Percentiles rank a stretch among this genome's conserved stretches.
These are phyloP conservation scores for Dothistroma pini DNA, from an alignment of 2,329 filamentous ascomycete genomes.

Conservation along the genomic window DNA sequence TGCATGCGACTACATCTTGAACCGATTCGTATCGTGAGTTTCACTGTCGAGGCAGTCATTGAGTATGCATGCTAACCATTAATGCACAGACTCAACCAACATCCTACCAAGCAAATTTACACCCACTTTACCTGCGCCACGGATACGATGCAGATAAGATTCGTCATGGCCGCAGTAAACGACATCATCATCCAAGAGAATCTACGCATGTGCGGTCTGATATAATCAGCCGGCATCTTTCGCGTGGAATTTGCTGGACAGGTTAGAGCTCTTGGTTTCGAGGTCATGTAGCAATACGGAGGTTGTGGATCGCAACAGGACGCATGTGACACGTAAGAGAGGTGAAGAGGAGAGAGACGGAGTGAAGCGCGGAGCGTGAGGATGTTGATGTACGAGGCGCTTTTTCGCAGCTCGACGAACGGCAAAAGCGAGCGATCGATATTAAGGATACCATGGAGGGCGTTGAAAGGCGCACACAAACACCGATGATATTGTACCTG, in stretches of 20 bases:
- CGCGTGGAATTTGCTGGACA: background rate
- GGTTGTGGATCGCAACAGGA: slow-evolving; percentile 12
- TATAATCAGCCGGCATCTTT: slow-evolving; percentile 52
- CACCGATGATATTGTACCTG: background rate
- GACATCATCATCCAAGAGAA: slow-evolving; percentile 99
- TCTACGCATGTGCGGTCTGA: slow-evolving; percentile 91
- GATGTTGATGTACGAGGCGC: background rate
- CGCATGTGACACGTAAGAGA: slow-evolving; percentile 6
- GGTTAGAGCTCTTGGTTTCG: slow-evolving; percentile 6
- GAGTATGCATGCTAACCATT: slow-evolving; percentile 14
- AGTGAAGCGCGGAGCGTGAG: background rate
- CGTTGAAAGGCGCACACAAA: slow-evolving; percentile 4
- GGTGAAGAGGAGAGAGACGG: background rate
- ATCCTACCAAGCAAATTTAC: slow-evolving; percentile 99
- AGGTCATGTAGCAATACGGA: slow-evolving; percentile 10
- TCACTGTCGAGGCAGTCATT: background rate
- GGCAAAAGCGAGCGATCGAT: slow-evolving; percentile 5
- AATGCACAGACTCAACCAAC: slow-evolving; percentile 70
- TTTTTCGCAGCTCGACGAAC: background rate
- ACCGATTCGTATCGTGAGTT: slow-evolving; percentile 74
- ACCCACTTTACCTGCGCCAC: slow-evolving; percentile 99
- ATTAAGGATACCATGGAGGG: slow-evolving; percentile 13
- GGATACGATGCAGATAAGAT: slow-evolving; percentile 97
- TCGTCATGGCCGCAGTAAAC: slow-evolving; percentile 99
- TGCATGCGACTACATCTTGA: slow-evolving; percentile 98